Base-by-base conservation (phyloP, 2,329 filamentous ascomycete genomes). In the Nannizziopsis barbatae region DNA sequence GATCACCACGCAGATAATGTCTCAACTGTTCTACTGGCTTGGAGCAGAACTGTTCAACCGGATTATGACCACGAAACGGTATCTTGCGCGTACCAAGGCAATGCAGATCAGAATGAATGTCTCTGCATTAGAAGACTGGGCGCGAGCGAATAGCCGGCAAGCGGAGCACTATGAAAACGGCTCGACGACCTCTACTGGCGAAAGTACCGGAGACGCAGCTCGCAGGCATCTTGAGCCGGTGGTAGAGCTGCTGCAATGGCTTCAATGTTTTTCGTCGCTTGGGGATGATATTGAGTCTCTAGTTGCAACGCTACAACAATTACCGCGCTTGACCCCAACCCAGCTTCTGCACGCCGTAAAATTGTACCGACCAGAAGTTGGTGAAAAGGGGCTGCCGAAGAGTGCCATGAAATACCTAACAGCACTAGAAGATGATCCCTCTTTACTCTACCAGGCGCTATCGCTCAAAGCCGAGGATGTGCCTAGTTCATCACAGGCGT, bases 21-120 rank as follows among this genome's bases (percentile, higher is more conserved):
- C 89, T 2, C 92, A 98, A 61, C 75, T 98, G 1, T 75, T 96
- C 39, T 98, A 95, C 69, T 98, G 92, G 92, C 76, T 98, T 12
- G 86, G 89, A 5, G 86, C 90, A 0, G 92, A 98, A 67, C 78
- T 96, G 7, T 98, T 98, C 71, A 98, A 98, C 65, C 84, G 90
- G 50, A 86, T 98, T 65, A 95, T 98, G 86, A 90, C 86, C 27
- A 95, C 93, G 60, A 80, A 87, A 55, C 89, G 90, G 63, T 98
- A 95, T 60, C 75, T 98, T 8, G 90, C 92, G 5, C 79, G 92
- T 46, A 98, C 92, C 14, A 98, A 98, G 66, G 92, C 92, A 2
- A 98, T 98, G 92, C 92, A 98, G 65, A 96, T 98, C 58, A 86
- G 92, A 56, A 96, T 98, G 89, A 98, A 98, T 63, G 81, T 98